Evolutionary conservation across 331 rosid genomes (phyloP), one percentile per base, ranked within the genome.

Genomic region (Erythrophleum ivorense): DNA sequence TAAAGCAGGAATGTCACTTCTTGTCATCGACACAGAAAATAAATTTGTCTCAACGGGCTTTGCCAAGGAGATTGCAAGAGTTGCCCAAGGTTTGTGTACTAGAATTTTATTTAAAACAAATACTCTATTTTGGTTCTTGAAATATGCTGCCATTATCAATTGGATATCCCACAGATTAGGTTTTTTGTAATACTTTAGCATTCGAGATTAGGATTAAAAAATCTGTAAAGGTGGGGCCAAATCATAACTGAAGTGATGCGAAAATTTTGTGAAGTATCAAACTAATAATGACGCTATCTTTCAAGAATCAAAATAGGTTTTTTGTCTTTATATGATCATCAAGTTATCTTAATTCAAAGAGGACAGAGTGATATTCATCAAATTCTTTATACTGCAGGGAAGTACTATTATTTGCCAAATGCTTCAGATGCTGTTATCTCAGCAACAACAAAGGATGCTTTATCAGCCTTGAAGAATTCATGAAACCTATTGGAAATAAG

Each of bases 31-130:
- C 90, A 95, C 99, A 0, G 99, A 95, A 88, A 95, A 95, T 72
- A 95, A 95, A 86, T 95, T 95, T 76, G 98, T 95, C 38, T 95
- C 99, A 5, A 95, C 99, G 21, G 99, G 99, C 74, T 95, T 95
- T 63, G 99, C 99, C 63, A 91, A 95, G 94, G 99, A 93, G 83
- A 91, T 93, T 71, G 99, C 99, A 16, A 93, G 99, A 91, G 97
- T 95, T 52, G 96, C 98, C 68, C 99, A 95, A 90, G 99, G 99
- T 95, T 86, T 80, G 91, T 78, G 78, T 63, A n/a, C 64, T 85
- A 36, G n/a, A 77, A 58, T 72, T 46, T 64, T 49, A 46, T 46
- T 5, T 13, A 10, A 48, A 71, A 13, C 29, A 41, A 66, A 16
- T 41, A 4, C 6, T 41, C 24, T 16, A 46, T 36, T 49, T 13